phyloP scores from a whole-genome alignment of 345 rosid genomes.

The Gossypium herbaceum region DNA sequence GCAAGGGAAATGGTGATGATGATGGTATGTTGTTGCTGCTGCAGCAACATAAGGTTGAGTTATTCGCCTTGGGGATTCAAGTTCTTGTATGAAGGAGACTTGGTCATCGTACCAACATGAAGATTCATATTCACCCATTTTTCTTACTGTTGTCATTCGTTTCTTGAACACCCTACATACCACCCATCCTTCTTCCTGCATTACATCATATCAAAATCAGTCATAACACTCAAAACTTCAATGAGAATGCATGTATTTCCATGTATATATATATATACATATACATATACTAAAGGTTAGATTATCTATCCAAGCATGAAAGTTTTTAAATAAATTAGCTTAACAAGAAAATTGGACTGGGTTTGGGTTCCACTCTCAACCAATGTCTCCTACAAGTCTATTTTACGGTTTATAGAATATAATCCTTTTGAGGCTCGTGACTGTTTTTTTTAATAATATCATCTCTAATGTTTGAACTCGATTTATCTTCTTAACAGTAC shows the following conservation, averaged over 20 bases:
- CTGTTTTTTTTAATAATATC: rapidly evolving
- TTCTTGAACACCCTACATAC: conserved; percentile 98
- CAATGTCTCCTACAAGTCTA: too few relatives aligned
- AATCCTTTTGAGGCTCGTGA: too few relatives aligned
- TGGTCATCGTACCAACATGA: conserved; percentile 89
- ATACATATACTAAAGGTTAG: neutral
- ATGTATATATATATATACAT: neutral
- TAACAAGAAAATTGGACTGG: too few relatives aligned
- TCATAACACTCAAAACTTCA: neutral
- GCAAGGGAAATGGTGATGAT: conserved; percentile 57
- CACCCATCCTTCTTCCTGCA: conserved; percentile 96
- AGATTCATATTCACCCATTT: conserved; percentile 55
- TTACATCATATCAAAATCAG: neutral
- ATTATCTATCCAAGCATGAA: neutral
- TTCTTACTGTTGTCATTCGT: conserved; percentile 56
- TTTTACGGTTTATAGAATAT: too few relatives aligned
- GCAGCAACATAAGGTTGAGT: conserved; percentile 33
- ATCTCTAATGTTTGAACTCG: too few relatives aligned
- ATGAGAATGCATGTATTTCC: neutral
- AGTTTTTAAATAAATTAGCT: too few relatives aligned
- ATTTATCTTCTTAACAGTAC: too few relatives aligned
- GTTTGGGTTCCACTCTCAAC: too few relatives aligned
- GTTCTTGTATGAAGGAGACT: conserved; percentile 64
- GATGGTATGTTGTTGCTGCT: conserved; percentile 37
- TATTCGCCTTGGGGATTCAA: conserved; percentile 54